Base-by-base conservation (phyloP, 306 rosid genomes). In the Cucumis hystrix region DNA sequence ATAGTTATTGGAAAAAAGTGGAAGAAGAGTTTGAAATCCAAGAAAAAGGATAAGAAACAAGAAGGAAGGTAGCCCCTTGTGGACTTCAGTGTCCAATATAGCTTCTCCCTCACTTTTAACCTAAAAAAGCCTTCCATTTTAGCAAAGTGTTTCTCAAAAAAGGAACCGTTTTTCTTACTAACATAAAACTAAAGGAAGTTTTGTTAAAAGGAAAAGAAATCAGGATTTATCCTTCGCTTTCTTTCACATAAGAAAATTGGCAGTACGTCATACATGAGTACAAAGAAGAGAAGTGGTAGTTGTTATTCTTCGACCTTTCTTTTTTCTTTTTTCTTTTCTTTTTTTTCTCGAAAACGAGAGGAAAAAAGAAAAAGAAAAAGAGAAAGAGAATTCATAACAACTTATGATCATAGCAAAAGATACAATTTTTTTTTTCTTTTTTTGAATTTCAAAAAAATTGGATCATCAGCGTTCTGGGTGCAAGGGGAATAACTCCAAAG, bases 401-500 rank as follows among this genome's bases (percentile, higher is more conserved):
- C 14, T 12, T 57, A 58, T 70, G 47, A 52, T 52, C 57, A 52
- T 15, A 52, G 18, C 8, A 52, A 75, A 82, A 82, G 84, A 80
- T 35, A 37, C 45, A 75, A 72, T 40, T 40, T 69, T 43, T 39
- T 20, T 69, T 69, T 39, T 25, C 55, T 65, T 78, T 10, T 45
- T 58, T 40, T 39, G 79, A 49, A 80, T 77, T 82, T 82, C 76
- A 88, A 78, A 81, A 39, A 66, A 18, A 17, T 72, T 75, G 58
- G 68, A 71, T 90, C 88, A 80, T 86, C 87, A 87, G 64, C 97
- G 88, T 88, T 93, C 98, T 25, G 98, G 98, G 83, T 88, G 97
- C 79, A 93, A 80, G 41, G 98, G 98, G 82, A 93, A 93, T 62
- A 93, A 93, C 89, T 93, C 92, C 82, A 93, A 84, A 76, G 97